phyloP scores from a whole-genome alignment of 176 grass and related monocot species.

The Lolium multiflorum region DNA sequence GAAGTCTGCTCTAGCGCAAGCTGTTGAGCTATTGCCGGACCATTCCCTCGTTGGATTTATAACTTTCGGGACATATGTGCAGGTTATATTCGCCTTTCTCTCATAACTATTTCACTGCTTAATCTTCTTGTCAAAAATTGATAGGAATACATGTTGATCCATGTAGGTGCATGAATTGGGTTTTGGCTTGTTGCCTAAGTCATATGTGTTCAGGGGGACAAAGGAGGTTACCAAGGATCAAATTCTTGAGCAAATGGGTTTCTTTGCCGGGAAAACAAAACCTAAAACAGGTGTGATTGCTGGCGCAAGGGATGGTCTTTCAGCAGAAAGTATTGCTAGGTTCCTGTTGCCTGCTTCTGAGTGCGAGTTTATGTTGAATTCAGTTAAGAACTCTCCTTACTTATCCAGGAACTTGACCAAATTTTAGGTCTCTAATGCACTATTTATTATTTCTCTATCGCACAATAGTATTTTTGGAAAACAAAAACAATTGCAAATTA shows the following conservation, averaged over 20 bases:
- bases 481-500: conserved; percentile 20
- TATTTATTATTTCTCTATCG: conserved; percentile 24
- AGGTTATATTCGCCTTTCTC: conserved; percentile 53
- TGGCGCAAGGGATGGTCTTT: conserved; percentile 73
- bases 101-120: conserved; percentile 1
- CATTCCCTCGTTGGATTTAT: conserved; percentile 93
- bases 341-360: conserved; percentile 91
- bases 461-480: not conserved
- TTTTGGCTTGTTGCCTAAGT: conserved; percentile 88
- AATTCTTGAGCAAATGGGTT: conserved; percentile 92
- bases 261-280: conserved; percentile 74
- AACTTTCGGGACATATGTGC: conserved; percentile 90
- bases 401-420: not conserved
- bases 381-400: conserved; percentile 61
- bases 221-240: conserved; percentile 93
- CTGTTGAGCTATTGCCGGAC: conserved; percentile 89
- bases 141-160: conserved; percentile 35
- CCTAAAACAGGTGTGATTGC: conserved; percentile 80
- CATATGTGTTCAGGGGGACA: conserved; percentile 90
- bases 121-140: conserved; percentile 21
- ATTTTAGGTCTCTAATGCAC: conserved; percentile 1
- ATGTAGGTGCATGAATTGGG: conserved; percentile 90
- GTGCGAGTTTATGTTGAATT: conserved; percentile 90
- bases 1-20: conserved; percentile 87
- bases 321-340: conserved; percentile 77